phyloP scores from a whole-genome alignment of 2,329 filamentous ascomycete species.

The Cercospora sojina region DNA sequence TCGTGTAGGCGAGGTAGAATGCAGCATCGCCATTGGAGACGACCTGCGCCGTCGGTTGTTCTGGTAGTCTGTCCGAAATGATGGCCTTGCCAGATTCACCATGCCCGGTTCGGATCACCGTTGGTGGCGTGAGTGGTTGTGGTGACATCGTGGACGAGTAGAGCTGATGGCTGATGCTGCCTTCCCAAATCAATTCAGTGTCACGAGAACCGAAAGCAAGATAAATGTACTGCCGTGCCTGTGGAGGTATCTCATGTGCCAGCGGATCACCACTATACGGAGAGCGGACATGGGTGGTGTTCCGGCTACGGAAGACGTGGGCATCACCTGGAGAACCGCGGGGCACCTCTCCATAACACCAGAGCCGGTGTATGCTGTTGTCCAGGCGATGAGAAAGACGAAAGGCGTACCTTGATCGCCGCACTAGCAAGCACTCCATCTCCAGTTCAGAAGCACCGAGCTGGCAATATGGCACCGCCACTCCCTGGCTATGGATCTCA shows the following conservation, averaged over 20 bases:
- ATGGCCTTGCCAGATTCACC: constrained; percentile 35
- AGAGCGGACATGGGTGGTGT: background rate
- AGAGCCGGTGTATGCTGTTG: background rate
- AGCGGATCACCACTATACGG: background rate
- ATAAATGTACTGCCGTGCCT: background rate
- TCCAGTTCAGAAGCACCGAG: background rate
- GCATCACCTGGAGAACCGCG: background rate
- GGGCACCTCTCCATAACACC: background rate
- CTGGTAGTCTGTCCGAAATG: constrained; percentile 27
- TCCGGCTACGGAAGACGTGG: constrained; percentile 19
- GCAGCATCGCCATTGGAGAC: constrained; percentile 42
- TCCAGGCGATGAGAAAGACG: background rate
- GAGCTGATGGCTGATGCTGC: background rate
- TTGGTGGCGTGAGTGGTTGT: constrained; percentile 16
- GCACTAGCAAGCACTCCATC: background rate
- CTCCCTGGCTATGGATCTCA: constrained; percentile 36
- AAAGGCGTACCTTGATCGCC: background rate
- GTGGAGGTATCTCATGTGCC: background rate
- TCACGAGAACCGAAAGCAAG: no score
- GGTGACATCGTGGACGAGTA: constrained; percentile 14
- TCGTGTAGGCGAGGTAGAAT: constrained; percentile 53
- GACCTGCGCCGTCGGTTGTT: constrained; percentile 29
- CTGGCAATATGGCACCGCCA: constrained; percentile 7
- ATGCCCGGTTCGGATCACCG: constrained; percentile 34
- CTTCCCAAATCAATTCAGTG: no score